A percentile compares a stretch with the other conserved stretches of the same genome.
Conservation (phyloP, 31 red algal genomes). For the Odonthalia washingtoniensis region DNA sequence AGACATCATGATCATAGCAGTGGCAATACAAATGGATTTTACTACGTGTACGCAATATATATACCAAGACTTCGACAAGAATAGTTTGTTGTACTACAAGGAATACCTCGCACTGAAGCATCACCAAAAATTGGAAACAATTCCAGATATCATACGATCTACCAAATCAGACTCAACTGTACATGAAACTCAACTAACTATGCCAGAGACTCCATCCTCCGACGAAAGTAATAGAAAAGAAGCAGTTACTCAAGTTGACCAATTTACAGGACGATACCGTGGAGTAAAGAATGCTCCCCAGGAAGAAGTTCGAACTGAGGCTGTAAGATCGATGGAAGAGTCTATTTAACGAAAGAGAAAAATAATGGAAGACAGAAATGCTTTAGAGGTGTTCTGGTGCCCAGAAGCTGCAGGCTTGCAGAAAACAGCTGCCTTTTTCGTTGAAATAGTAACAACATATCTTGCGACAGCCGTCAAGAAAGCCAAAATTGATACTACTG, state of each 20-base stretch:
- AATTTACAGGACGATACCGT: background rate
- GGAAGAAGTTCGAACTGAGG: conserved; percentile 35
- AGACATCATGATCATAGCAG: conserved; percentile 30
- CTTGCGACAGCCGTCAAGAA: conserved; percentile 39
- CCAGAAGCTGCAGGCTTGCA: conserved; percentile 36
- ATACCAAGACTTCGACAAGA: conserved; percentile 33
- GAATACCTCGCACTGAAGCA: background rate
- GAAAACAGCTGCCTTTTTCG: conserved; percentile 31
- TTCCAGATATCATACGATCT: background rate
- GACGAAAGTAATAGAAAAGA: background rate
- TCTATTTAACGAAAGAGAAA: conserved; percentile 51
- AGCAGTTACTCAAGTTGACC: background rate
- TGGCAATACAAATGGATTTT: conserved; percentile 23
- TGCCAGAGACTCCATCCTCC: no score
- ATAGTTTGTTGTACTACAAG: conserved; percentile 13
- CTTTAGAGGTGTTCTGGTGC: conserved; percentile 34
- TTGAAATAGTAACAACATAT: conserved; percentile 21
- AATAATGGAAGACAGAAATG: conserved; percentile 43
- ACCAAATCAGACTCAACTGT: background rate
- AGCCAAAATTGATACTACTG: background rate
- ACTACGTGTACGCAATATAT: conserved; percentile 6
- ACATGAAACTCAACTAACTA: no score
- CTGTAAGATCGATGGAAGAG: conserved; percentile 15
- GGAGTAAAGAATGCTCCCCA: conserved; percentile 21
- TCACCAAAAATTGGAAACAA: no score